Conservation (phyloP, 1,139 yeast genomes). For the Arxiozyma heterogenica region DNA sequence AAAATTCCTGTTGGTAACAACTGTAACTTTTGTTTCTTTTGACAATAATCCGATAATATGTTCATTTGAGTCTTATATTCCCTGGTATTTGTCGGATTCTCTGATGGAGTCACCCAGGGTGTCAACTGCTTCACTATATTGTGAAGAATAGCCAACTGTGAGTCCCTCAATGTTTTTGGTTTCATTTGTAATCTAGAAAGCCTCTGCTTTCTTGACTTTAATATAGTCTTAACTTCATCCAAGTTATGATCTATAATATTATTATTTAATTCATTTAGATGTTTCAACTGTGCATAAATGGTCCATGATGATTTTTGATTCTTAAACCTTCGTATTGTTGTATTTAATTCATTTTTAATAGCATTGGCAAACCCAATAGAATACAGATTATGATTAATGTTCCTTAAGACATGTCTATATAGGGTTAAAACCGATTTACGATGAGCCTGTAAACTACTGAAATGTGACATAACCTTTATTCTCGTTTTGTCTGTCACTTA, state of each 20-base stretch:
- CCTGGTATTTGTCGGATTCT: not conserved
- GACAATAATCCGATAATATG: constrained; percentile 15
- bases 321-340: constrained; percentile 12
- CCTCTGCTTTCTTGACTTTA: not conserved
- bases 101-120: not conserved
- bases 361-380: constrained; percentile 14
- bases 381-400: constrained; percentile 8
- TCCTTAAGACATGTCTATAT: constrained; percentile 22
- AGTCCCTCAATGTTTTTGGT: not conserved
- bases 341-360: constrained; percentile 8
- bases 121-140: not conserved
- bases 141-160: not conserved
- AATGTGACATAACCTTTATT: constrained; percentile 31
- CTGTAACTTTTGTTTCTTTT: constrained; percentile 9
- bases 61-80: constrained; percentile 8
- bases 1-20: constrained; percentile 15
- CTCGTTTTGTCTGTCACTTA: not conserved
- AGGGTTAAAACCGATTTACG: constrained; percentile 18
- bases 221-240: not conserved
- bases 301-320: constrained; percentile 24
- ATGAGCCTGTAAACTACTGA: constrained; percentile 24
- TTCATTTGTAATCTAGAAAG: not conserved
- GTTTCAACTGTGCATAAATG: constrained; percentile 12
- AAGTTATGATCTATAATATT: constrained; percentile 1
- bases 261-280: constrained; percentile 12